Evolutionary conservation across 495 filamentous ascomycete genomes (phyloP).

Genomic region (Neurospora africana): DNA sequence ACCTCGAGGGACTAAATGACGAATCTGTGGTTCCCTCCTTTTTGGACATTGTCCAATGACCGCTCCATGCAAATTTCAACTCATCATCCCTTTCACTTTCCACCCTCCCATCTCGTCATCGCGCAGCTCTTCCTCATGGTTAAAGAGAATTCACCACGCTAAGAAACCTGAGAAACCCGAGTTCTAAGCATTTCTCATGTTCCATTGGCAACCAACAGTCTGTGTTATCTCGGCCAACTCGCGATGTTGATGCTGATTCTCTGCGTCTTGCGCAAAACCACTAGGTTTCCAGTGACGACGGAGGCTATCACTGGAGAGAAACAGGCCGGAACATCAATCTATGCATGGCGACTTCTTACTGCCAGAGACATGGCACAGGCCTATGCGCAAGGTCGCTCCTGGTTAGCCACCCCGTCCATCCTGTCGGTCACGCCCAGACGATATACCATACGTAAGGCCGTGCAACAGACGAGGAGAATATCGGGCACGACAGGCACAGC

Average conservation of each 20-base stretch:
- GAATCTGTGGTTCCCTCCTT: not conserved
- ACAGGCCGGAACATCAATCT: not conserved
- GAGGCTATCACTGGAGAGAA: not conserved
- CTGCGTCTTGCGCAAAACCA: not conserved
- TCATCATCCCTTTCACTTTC: not conserved
- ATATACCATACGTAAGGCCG: not conserved
- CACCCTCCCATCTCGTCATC: not conserved
- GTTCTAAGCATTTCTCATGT: not conserved
- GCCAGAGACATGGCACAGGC: not conserved
- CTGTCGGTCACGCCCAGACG: not conserved
- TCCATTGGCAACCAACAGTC: not conserved
- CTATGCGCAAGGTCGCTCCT: not conserved
- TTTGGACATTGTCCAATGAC: not conserved
- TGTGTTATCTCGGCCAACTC: not conserved
- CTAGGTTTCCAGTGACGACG: not conserved
- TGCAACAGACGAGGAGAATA: not conserved
- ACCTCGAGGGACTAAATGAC: not conserved
- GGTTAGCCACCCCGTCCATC: not conserved
- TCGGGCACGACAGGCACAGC: not conserved
- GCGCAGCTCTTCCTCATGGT: not conserved
- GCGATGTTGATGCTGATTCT: not conserved
- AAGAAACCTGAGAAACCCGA: not conserved
- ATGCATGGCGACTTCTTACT: not conserved
- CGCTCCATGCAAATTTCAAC: not conserved
- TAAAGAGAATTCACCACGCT: not conserved